Evolutionary conservation across 192 early-diverging fungal species (phyloP), one percentile per base, ranked within the genome.

Genomic region (Coemansia sp.): DNA sequence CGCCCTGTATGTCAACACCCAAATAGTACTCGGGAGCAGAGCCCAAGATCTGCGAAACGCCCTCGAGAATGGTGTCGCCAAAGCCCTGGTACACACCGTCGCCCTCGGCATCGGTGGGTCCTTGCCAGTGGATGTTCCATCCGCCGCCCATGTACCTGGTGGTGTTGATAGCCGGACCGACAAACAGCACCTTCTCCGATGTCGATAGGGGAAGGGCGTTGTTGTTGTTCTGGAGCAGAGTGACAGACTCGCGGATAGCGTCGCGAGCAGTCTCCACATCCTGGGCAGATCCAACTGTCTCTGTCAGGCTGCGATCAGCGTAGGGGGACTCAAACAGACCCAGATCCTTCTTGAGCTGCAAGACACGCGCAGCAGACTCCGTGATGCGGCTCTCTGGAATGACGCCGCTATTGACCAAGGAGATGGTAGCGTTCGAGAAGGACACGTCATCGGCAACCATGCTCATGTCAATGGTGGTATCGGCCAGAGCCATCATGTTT

Each of bases 281-380:
- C 48, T 81, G 81, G 20, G 57, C 20, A 1, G 78, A 69, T 0
- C 85, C 84, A 1, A 86, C 83, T 1, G 70, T 48, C 0, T 31
- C 6, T 6, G 70, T 44, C 20, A 86, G 55, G 13, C 14, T 15
- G 9, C 56, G 52, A 33, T 81, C 69, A 2, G 70, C 78, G 10
- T 61, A 79, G 13, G 75, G 75, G 6, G 14, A 2, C 22, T 84
- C 83, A 40, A 86, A 85, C 13, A 86, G 57, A 0, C 87, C 87
- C 17, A 88, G 50, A 57, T 88, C 84, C 63, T 83, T 83, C 65
- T 88, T 88, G 19, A 88, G 66, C 73, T 88, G 87, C 44, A 88
- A 36, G 2, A 88, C 54, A 40, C 81, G 75, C 0, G 71, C 85
- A 4, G 53, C 83, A 0, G 84, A 82, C 37, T 84, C 79, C 3